Evolutionary conservation across 495 filamentous ascomycete species (phyloP), one percentile per base, ranked within the genome.

Genomic region (Aspergillus incahuasiensis): DNA sequence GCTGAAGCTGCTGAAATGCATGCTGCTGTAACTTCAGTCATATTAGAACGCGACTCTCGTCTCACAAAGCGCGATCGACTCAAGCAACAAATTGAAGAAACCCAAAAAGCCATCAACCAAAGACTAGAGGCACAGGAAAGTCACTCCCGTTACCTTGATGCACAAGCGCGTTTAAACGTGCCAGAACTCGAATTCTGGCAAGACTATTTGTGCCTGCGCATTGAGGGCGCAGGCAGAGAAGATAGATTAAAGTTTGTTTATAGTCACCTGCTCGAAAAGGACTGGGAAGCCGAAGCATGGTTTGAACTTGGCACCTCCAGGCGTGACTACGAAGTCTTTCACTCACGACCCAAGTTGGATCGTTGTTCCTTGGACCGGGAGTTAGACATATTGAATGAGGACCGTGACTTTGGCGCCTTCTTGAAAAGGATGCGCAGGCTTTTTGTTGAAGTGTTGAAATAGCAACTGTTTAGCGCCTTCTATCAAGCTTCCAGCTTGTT

Each of bases 171-270:
- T 40, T 86, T 88, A 57, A 96, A 97, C 69, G 80, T 86, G 41
- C 94, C 94, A 2, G 94, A 98, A 69, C 78, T 97, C 38, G 86
- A 90, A 38, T 97, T 98, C 69, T 98, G 95, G 95, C 86, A 95
- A 64, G 86, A 88, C 53, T 90, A 90, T 67, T 75, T 98, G 56
- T 88, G 92, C 55, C 63, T 97, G 74, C 77, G 87, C 48, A 92
- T 98, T 66, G 92, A 97, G 68, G 94, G 94, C 4, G 88, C 88
- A 0, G 92, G 92, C 0, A 78, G 80, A 48, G 85, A 87, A 51
- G 92, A 97, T 71, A 78, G 89, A 35, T 75, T 98, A 57, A 95
- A 92, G 70, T 95, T 98, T 74, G 82, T 91, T 5, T 98, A 87
- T 66, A 90, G 82, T n/a, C 88, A 95, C 69, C 71, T 96, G 25